Evolutionary conservation across 2,329 filamentous ascomycete species (phyloP).

Genomic region (Neonectria punicea): DNA sequence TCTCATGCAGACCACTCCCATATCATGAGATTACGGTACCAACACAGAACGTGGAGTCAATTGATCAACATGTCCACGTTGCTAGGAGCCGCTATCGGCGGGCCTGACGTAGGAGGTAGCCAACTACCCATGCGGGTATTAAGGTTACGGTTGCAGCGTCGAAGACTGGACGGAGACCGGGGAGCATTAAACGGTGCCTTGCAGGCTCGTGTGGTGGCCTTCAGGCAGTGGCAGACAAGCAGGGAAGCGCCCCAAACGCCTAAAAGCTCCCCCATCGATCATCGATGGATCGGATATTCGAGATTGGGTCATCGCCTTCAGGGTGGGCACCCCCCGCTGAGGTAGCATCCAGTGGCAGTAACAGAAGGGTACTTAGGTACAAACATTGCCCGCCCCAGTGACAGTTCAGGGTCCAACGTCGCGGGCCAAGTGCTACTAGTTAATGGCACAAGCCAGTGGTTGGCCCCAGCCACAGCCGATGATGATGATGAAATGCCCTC

Average conservation of each 20-base stretch:
- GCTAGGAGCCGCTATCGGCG: background rate
- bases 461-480: constrained; percentile 12
- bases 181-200: background rate
- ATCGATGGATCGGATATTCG: background rate
- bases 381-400: background rate
- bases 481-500: constrained; percentile 15
- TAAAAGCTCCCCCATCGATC: background rate
- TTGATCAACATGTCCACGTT: background rate
- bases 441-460: constrained; percentile 5
- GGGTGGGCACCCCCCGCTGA: background rate
- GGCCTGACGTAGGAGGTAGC: background rate
- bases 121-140: background rate
- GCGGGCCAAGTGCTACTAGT: constrained; percentile 1
- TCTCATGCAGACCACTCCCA: background rate
- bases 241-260: background rate
- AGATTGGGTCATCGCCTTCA: background rate
- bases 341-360: background rate
- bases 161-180: background rate
- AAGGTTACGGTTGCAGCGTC: background rate
- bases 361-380: background rate
- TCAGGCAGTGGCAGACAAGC: background rate
- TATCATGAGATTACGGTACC: background rate
- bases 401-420: constrained; percentile 6
- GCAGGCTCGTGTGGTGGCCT: constrained; percentile 1
- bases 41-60: background rate